Conservation (phyloP, 805 yeast genomes). For the Starmera caribaea region DNA sequence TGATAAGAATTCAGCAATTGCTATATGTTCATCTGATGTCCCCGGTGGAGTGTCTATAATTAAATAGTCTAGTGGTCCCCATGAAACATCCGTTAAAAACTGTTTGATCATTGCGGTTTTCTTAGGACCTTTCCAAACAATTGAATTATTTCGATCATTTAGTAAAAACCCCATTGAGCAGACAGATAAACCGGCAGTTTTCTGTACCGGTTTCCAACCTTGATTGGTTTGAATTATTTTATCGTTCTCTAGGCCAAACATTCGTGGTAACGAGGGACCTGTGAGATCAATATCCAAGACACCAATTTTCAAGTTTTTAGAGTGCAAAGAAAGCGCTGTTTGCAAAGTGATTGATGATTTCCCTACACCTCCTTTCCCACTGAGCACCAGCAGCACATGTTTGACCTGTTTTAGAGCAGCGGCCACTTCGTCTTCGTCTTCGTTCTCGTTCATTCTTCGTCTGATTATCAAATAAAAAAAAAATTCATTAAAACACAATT, state of each 20-base stretch:
- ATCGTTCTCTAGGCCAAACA: slow-evolving; percentile 81
- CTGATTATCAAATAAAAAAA: neutral
- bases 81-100: slow-evolving; percentile 79
- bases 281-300: slow-evolving; percentile 92
- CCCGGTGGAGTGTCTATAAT: slow-evolving; percentile 98
- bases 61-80: slow-evolving; percentile 76
- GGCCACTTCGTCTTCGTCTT: slow-evolving; percentile 9
- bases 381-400: slow-evolving; percentile 72
- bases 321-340: slow-evolving; percentile 71
- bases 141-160: slow-evolving; percentile 76
- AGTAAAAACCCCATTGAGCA: slow-evolving; percentile 87
- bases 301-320: slow-evolving; percentile 75
- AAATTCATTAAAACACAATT: neutral
- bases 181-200: slow-evolving; percentile 34
- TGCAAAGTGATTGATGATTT: slow-evolving; percentile 95
- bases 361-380: slow-evolving; percentile 98
- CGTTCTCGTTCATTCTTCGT: neutral
- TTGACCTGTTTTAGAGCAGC: slow-evolving; percentile 41
- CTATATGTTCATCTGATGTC: slow-evolving; percentile 95
- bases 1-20: slow-evolving; percentile 61
- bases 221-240: slow-evolving; percentile 73
- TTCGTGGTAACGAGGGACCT: slow-evolving; percentile 93
- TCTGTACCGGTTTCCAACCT: slow-evolving; percentile 89
- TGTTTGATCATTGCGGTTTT: slow-evolving; percentile 97
- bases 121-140: slow-evolving; percentile 98